These are phyloP conservation scores for Coprinellus micaceus DNA, from an alignment of 768 basidiomycete species.

Conservation along the genomic window DNA sequence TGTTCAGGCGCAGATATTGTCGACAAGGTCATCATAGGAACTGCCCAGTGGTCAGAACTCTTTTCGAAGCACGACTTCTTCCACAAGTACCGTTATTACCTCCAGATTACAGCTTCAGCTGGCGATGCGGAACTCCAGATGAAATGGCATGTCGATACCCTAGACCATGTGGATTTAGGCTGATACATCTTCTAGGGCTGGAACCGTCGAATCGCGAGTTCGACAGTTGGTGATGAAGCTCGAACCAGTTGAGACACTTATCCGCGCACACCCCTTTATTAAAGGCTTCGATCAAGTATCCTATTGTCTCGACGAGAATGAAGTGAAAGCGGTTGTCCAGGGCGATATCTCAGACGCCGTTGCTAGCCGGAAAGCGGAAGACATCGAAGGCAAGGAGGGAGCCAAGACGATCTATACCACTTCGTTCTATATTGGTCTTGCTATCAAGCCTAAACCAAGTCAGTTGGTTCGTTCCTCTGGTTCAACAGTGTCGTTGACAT, in stretches of 20 bases:
- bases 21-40: slow-evolving; percentile 84
- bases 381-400: slow-evolving; percentile 72
- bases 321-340: slow-evolving; percentile 83
- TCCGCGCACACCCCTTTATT: slow-evolving; percentile 91
- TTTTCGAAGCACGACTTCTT: slow-evolving; percentile 97
- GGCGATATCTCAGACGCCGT: slow-evolving; percentile 79
- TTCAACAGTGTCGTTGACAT: not conserved
- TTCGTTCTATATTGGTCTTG: slow-evolving; percentile 95
- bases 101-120: slow-evolving; percentile 92
- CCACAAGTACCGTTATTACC: slow-evolving; percentile 92
- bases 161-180: no score
- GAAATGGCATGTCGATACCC: slow-evolving; percentile 68
- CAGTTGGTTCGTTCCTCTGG: slow-evolving; percentile 36
- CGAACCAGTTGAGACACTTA: slow-evolving; percentile 90
- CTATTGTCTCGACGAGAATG: slow-evolving; percentile 81
- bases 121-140: slow-evolving; percentile 79
- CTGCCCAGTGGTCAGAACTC: slow-evolving; percentile 86
- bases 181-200: slow-evolving; percentile 60
- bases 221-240: slow-evolving; percentile 97
- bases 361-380: slow-evolving; percentile 70
- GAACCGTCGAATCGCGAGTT: slow-evolving; percentile 96
- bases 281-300: slow-evolving; percentile 89
- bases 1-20: slow-evolving; percentile 85
- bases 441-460: slow-evolving; percentile 88
- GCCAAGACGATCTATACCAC: slow-evolving; percentile 85